These are phyloP conservation scores for Daldinia vernicosa DNA, from an alignment of 495 filamentous ascomycete genomes.

Conservation along the genomic window DNA sequence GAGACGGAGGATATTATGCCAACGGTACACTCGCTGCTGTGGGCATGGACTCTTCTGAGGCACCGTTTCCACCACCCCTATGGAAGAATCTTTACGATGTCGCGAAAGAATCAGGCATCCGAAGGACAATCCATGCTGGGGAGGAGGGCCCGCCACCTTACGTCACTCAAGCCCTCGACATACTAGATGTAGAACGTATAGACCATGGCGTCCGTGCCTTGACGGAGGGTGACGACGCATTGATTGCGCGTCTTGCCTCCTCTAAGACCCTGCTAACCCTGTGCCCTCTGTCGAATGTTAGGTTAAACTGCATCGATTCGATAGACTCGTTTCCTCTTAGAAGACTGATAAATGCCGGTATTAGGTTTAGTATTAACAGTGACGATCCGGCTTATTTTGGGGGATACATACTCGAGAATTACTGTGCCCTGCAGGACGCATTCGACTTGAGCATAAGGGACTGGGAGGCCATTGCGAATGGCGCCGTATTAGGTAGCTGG, in stretches of 20 bases:
- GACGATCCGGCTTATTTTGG: conserved; percentile 88
- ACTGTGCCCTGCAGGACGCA: conserved; percentile 78
- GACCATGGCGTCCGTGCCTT: conserved; percentile 72
- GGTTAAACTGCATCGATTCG: conserved; percentile 64
- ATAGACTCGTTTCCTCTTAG: conserved; percentile 70
- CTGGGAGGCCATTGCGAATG: conserved; percentile 70
- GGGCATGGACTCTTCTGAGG: conserved; percentile 73
- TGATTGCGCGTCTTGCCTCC: conserved; percentile 66
- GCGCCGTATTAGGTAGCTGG: conserved; percentile 71
- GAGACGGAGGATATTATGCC: conserved; percentile 60
- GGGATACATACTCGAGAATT: conserved; percentile 78
- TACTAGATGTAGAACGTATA: conserved; percentile 66
- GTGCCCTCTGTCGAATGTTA: conserved; percentile 79
- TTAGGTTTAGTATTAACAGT: conserved; percentile 75
- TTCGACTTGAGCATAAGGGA: conserved; percentile 68
- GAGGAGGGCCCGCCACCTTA: conserved; percentile 77
- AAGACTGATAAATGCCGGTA: conserved; percentile 69
- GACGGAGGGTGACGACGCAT: conserved; percentile 65
- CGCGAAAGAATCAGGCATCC: conserved; percentile 61
- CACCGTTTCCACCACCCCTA: conserved; percentile 68
- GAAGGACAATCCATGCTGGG: conserved; percentile 74
- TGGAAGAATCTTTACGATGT: conserved; percentile 67
- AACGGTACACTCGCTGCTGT: conserved; percentile 66
- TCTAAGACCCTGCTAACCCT: conserved; percentile 69
- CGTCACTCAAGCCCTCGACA: conserved; percentile 69